Evolutionary conservation across 208 protist species (phyloP), one percentile per base, ranked within the genome.

Genomic region (Trypanosoma congolense): DNA sequence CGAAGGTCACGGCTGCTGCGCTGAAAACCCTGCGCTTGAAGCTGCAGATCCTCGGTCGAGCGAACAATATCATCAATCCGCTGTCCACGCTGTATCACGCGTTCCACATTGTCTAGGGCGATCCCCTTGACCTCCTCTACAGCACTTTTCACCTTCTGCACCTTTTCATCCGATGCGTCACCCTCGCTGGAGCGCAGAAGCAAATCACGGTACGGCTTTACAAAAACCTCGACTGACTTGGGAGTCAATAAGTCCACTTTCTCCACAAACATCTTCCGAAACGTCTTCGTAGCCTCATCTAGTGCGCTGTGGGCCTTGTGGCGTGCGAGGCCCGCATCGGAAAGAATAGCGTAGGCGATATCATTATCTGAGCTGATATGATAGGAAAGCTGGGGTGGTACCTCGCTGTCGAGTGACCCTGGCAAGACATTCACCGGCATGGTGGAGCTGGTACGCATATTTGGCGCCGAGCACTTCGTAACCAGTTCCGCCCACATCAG

Each of bases 241-340:
- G 73, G 59, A 18, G 64, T 91, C 21, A 95, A 70, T 64, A 75
- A 77, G 3, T 62, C 43, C 0, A 82, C 60, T 8, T 47, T 60
- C 65, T 95, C 83, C 2, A 95, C 79, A 47, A 92, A 95, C 87
- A 95, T 95, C 48, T 87, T 87, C 30, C 66, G 56, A 62, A 95
- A 95, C 18, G 87, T 65, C 36, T 73, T 66, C 2, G 82, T 57
- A 24, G 77, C 59, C 48, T 90, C 84, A 44, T 95, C 83, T 1
- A 94, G 69, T 16, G 75, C 66, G 29, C 65, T 71, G 61, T 92
- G 83, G 1, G 72, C 81, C 25, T 80, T 60, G 24, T 77, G 77
- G 9, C 83, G 70, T 21, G 65, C 58, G 1, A 92, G 58, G 0
- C 30, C 58, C 40, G 73, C 76, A 22, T 66, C 76, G 9, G 56